Base-by-base conservation (phyloP, 73 alveolate species). In the Symbiodinium pilosum region DNA sequence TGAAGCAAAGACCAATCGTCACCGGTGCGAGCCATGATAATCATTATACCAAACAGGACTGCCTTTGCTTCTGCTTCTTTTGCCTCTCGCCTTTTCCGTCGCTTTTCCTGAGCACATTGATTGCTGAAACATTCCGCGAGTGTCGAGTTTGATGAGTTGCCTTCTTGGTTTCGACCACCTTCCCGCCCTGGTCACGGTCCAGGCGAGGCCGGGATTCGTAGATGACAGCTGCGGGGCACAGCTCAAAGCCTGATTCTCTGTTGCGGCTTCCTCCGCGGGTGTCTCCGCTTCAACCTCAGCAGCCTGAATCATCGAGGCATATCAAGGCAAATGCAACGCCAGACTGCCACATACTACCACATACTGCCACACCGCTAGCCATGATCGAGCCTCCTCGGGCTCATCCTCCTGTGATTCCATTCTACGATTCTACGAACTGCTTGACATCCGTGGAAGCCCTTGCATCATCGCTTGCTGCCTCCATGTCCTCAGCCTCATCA, bases 61-160 rank as follows among this genome's bases (percentile, higher is more conserved):
- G 89, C 97, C 97, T 91, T 91, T 77, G 97, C 97, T 34, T 68
- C 97, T 3, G 97, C 97, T 71, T 91, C 97, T 40, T 91, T 91
- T 3, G 97, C 97, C 89, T 91, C 97, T 12, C 97, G 97, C 2
- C 97, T 87, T 75, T 91, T 91, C 81, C 97, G 87, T 51, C 97
- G 87, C 88, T 91, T 91, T 88, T 91, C 97, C 97, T 91, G 54
- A 43, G 20, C 14, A 16, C 38, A 40, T 20, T 26, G n/a, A 20
- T 8, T n/a, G 43, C 32, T n/a, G 16, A 9, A 34, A 69, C 40
- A 20, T 32, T 4, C 26, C 7, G 44, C 86, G 34, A 75, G 9
- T 3, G 38, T 32, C 77, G 0, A 64, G 34, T 26, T 77, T 32
- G 4, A 3, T 40, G 54, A 36, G 51, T 6, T 26, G 30, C 94